A percentile compares a stretch with the other conserved stretches of the same genome.
Evolutionary conservation across 2,329 filamentous ascomycete genomes (phyloP).

Genomic region (Penicillium crustosum): DNA sequence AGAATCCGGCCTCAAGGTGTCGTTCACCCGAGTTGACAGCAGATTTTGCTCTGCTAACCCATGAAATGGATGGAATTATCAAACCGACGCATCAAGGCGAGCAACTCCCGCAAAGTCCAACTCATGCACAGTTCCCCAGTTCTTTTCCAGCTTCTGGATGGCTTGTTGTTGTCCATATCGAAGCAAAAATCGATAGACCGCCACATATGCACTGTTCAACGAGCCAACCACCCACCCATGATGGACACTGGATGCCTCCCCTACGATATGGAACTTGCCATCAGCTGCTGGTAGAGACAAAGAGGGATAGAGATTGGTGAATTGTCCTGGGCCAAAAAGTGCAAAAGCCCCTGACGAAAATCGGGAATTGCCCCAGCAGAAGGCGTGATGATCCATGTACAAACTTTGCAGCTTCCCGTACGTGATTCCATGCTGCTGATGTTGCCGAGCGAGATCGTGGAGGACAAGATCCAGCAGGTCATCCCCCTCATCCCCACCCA

Average conservation of each 20-base stretch:
- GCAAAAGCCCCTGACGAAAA: too few relatives aligned
- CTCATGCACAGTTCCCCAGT: not conserved
- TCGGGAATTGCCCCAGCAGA: not conserved
- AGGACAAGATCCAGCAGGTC: not conserved
- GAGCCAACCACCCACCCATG: conserved; percentile 22
- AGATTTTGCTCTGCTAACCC: not conserved
- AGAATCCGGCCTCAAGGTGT: too few relatives aligned
- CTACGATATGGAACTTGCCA: conserved; percentile 13
- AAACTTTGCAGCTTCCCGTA: not conserved
- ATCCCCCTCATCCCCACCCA: not conserved
- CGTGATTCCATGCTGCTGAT: not conserved
- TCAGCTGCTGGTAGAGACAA: conserved; percentile 3
- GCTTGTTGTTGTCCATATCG: not conserved
- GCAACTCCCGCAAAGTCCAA: not conserved
- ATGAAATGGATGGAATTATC: not conserved
- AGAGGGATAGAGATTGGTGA: not conserved
- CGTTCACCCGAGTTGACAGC: too few relatives aligned
- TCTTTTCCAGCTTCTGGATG: not conserved
- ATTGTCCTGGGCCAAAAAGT: not conserved
- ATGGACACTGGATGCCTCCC: conserved; percentile 18
- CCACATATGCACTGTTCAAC: conserved; percentile 15
- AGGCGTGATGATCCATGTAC: not conserved
- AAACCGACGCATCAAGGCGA: not conserved
- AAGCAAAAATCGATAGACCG: not conserved
- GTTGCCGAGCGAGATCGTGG: not conserved